phyloP scores from a whole-genome alignment of 306 rosid genomes.

The Dryas drummondii region DNA sequence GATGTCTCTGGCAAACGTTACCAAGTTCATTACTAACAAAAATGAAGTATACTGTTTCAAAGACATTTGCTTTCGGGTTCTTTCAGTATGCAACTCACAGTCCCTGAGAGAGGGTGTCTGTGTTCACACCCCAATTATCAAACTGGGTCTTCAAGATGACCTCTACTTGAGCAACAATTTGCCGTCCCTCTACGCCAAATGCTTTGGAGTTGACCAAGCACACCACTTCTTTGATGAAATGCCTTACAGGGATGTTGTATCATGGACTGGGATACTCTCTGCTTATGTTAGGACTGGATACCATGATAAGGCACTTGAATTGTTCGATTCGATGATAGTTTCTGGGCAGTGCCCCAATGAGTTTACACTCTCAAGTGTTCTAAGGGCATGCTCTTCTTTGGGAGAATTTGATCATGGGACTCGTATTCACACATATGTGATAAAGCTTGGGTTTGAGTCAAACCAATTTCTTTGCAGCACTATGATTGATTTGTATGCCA shows the following conservation, averaged over 20 bases:
- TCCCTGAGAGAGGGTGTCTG: constrained; percentile 47
- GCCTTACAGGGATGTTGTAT: constrained; percentile 65
- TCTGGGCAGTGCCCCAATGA: constrained; percentile 53
- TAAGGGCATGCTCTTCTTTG: constrained; percentile 49
- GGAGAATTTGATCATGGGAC: constrained; percentile 44
- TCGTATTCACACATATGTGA: constrained; percentile 46
- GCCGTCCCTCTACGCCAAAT: constrained; percentile 47
- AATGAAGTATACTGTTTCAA: constrained; percentile 31
- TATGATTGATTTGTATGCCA: constrained; percentile 54
- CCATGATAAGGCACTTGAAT: constrained; percentile 46
- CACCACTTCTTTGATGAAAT: constrained; percentile 69
- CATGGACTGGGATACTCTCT: constrained; percentile 65
- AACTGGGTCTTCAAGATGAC: constrained; percentile 55
- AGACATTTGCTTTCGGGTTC: constrained; percentile 48
- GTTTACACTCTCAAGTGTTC: constrained; percentile 52
- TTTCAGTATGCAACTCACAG: constrained; percentile 56
- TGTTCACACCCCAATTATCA: constrained; percentile 61
- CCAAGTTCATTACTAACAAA: constrained; percentile 21
- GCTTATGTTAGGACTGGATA: constrained; percentile 41
- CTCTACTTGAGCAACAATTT: constrained; percentile 56
- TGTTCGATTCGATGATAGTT: constrained; percentile 44
- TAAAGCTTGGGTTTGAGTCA: constrained; percentile 54
- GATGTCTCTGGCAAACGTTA: constrained; percentile 24
- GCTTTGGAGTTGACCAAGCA: constrained; percentile 52
- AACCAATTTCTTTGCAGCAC: constrained; percentile 47